phyloP scores from a whole-genome alignment of 1,284 basidiomycete genomes.

The Heterobasidion occidentale region DNA sequence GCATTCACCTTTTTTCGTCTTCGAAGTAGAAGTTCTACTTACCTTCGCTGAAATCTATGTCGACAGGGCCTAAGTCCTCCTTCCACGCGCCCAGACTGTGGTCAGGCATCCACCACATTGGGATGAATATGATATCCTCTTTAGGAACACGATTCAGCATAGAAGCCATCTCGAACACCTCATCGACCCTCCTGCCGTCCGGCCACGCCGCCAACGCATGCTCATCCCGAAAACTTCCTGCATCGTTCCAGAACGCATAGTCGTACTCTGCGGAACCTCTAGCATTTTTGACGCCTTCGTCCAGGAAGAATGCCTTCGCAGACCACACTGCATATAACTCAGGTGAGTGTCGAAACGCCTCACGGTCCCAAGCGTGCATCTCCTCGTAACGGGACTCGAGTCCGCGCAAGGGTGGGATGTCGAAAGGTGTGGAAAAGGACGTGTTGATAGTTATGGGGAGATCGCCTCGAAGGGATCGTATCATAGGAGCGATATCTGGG shows the following conservation, averaged over 20 bases:
- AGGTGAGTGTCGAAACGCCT: constrained; percentile 30
- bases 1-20: background rate
- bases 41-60: constrained; percentile 40
- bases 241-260: constrained; percentile 48
- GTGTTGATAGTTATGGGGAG: constrained; percentile 36
- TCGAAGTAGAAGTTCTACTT: constrained; percentile 6
- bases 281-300: constrained; percentile 26
- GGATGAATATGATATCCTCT: constrained; percentile 38
- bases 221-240: constrained; percentile 35
- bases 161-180: constrained; percentile 29
- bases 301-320: constrained; percentile 41
- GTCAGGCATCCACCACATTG: constrained; percentile 26
- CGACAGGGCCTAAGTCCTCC: constrained; percentile 38
- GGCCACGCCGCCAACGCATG: constrained; percentile 40
- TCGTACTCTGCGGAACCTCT: constrained; percentile 25
- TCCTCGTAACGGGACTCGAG: constrained; percentile 26
- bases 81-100: constrained; percentile 27
- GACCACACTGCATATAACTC: constrained; percentile 48
- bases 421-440: constrained; percentile 34
- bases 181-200: constrained; percentile 27
- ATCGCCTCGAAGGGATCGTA: constrained; percentile 22
- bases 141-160: constrained; percentile 11
- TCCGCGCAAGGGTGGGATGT: constrained; percentile 33
- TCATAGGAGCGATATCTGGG: constrained; percentile 26
- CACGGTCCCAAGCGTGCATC: constrained; percentile 37